Evolutionary conservation across 345 rosid species (phyloP).

Genomic region (Syzygium jambos): DNA sequence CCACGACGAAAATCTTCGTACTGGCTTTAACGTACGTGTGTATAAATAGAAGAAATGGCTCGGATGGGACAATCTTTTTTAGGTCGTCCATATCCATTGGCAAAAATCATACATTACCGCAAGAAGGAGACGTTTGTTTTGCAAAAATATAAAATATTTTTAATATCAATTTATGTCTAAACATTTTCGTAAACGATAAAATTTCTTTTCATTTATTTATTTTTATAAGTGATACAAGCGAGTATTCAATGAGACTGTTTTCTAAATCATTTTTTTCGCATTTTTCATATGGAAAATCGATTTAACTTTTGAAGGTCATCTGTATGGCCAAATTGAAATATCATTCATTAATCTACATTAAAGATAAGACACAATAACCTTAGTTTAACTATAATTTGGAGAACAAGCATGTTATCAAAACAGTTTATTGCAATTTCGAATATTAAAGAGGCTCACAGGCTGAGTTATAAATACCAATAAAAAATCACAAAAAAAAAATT

Average conservation of each 20-base stretch:
- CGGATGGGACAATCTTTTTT: background rate
- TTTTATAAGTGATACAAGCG: rapidly evolving
- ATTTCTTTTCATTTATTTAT: rapidly evolving
- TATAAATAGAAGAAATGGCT: background rate
- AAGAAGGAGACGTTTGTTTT: too few species aligned
- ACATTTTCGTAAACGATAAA: too few species aligned
- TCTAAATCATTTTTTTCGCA: background rate
- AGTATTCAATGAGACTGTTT: background rate
- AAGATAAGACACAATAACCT: background rate
- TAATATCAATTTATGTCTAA: too few species aligned
- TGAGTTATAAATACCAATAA: background rate
- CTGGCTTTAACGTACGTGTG: background rate
- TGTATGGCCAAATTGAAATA: background rate
- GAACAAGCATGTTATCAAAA: background rate
- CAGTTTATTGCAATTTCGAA: background rate
- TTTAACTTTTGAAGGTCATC: background rate
- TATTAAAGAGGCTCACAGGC: background rate
- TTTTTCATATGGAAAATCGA: background rate
- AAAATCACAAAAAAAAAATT: background rate
- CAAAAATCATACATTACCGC: background rate
- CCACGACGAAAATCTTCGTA: background rate
- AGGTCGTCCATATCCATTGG: background rate
- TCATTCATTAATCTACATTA: background rate
- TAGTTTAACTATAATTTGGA: background rate
- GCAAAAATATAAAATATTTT: background rate